Conservation (phyloP, 2,329 filamentous ascomycete species). For the Epichloe amarillans region DNA sequence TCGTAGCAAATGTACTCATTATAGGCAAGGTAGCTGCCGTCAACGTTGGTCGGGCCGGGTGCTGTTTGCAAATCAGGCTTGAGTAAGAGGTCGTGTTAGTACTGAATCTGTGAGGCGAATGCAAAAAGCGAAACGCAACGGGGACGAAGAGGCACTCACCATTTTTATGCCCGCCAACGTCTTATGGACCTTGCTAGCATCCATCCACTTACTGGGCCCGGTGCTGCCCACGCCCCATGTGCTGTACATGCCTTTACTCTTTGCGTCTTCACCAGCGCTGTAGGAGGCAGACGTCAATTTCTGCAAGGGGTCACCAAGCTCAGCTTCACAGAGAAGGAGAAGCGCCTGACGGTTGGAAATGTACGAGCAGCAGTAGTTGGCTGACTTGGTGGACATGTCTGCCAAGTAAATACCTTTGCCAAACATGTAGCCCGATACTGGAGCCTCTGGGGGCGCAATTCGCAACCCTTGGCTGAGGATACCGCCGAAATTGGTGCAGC, state of each 20-base stretch:
- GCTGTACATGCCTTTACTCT: constrained; percentile 43
- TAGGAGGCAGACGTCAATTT: constrained; percentile 45
- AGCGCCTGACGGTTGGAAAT: constrained; percentile 58
- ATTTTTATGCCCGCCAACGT: constrained; percentile 57
- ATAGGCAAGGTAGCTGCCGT: constrained; percentile 40
- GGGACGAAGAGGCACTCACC: constrained; percentile 29
- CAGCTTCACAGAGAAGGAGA: constrained; percentile 69
- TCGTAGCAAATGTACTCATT: constrained; percentile 68
- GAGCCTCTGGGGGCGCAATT: constrained; percentile 79
- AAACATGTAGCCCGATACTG: constrained; percentile 73
- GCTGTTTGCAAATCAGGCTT: constrained; percentile 35
- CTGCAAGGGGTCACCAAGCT: constrained; percentile 61
- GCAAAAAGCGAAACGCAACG: not conserved
- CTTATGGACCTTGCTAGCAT: constrained; percentile 52
- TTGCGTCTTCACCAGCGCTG: constrained; percentile 50
- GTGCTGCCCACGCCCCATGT: constrained; percentile 58
- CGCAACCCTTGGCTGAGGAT: constrained; percentile 78
- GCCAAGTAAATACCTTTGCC: constrained; percentile 83
- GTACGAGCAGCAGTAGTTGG: constrained; percentile 55
- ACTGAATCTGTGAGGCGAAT: too few species aligned
- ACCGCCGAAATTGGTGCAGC: constrained; percentile 72
- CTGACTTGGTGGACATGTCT: constrained; percentile 73
- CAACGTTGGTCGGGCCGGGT: constrained; percentile 35
- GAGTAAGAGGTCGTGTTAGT: not conserved
- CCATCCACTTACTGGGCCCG: constrained; percentile 60